phyloP scores from a whole-genome alignment of 2,329 filamentous ascomycete genomes.

The Aotearoamyces nothofagi region DNA sequence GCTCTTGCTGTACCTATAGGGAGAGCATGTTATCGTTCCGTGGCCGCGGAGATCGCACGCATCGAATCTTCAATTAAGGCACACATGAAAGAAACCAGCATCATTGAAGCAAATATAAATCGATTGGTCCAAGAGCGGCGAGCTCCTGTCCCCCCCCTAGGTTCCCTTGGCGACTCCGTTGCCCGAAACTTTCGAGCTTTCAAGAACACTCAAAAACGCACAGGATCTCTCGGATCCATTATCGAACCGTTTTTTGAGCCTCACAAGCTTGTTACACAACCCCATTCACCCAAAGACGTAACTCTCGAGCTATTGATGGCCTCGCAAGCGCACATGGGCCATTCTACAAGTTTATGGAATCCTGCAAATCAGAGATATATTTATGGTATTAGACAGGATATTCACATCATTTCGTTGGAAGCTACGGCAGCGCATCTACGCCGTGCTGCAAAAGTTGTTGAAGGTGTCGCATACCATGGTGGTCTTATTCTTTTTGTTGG shows the following conservation, averaged over 20 bases:
- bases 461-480: constrained; percentile 68
- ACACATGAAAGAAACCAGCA: constrained; percentile 9
- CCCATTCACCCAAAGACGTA: constrained; percentile 64
- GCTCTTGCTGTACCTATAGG: constrained; percentile 29
- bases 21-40: constrained; percentile 22
- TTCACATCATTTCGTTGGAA: constrained; percentile 90
- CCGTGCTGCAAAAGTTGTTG: constrained; percentile 83
- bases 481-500: constrained; percentile 86
- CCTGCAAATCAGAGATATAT: constrained; percentile 90
- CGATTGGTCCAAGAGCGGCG: constrained; percentile 6
- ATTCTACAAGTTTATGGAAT: constrained; percentile 86
- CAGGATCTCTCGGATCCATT: constrained; percentile 30
- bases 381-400: constrained; percentile 71
- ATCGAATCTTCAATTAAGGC: constrained; percentile 7
- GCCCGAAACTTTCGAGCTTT: constrained; percentile 10
- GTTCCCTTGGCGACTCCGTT: constrained; percentile 11
- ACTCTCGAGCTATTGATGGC: constrained; percentile 85
- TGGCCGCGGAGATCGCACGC: constrained; percentile 17
- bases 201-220: constrained; percentile 26
- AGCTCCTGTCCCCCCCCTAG: constrained; percentile 8
- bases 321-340: constrained; percentile 76
- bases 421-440: constrained; percentile 76
- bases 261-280: constrained; percentile 49
- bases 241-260: constrained; percentile 47
- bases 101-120: constrained; percentile 11